Evolutionary conservation across 2,329 filamentous ascomycete species (phyloP).

Genomic region (Ascochyta clinopodiicola): DNA sequence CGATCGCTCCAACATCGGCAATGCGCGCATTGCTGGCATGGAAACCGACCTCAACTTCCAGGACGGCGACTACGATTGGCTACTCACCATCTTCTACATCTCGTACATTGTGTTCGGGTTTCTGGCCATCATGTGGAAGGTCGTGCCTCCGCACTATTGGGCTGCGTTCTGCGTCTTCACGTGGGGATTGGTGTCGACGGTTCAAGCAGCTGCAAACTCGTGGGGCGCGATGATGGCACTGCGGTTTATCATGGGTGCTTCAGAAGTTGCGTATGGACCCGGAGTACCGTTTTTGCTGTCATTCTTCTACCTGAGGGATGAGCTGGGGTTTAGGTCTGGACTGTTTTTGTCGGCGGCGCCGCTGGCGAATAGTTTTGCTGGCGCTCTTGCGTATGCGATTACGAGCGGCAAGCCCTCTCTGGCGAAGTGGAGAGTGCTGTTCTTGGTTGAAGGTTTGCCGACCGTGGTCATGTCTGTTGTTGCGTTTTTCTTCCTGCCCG

Average conservation of each 20-base stretch:
- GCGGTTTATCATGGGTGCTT: constrained; percentile 45
- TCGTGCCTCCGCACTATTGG: constrained; percentile 47
- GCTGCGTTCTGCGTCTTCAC: constrained; percentile 44
- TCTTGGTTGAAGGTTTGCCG: constrained; percentile 55
- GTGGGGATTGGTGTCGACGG: constrained; percentile 44
- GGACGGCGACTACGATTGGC: constrained; percentile 41
- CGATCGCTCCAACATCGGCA: constrained; percentile 49
- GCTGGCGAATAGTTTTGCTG: constrained; percentile 81
- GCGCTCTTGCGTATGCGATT: constrained; percentile 63
- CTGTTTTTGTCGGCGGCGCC: constrained; percentile 63
- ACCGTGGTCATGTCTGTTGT: constrained; percentile 52
- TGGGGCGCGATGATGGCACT: constrained; percentile 46
- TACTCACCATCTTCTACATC: constrained; percentile 50
- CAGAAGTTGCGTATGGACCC: constrained; percentile 54
- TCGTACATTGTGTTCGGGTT: constrained; percentile 48
- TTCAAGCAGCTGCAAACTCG: constrained; percentile 39
- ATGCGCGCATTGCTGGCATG: constrained; percentile 52
- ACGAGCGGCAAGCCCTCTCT: constrained; percentile 63
- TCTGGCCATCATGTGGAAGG: constrained; percentile 47
- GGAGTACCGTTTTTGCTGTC: constrained; percentile 59
- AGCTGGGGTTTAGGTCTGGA: constrained; percentile 63
- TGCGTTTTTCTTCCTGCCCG: constrained; percentile 54
- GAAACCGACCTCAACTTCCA: constrained; percentile 39
- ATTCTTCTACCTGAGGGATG: constrained; percentile 66
- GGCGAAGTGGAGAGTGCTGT: constrained; percentile 67